Conservation (phyloP, 371 early-diverging fungal species). For the Haplosporangium sp. region DNA sequence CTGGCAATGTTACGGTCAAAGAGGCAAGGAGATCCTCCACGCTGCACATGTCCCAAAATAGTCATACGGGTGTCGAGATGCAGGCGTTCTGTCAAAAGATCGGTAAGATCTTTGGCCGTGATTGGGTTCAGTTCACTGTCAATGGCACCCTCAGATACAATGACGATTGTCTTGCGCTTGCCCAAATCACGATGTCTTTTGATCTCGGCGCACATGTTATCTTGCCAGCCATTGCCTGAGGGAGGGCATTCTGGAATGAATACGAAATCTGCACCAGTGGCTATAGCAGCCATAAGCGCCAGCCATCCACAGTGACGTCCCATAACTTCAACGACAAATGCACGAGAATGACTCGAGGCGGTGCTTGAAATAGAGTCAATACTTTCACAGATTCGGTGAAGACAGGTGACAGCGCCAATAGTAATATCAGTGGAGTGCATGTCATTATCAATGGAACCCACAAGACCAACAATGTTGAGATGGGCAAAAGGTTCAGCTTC, state of each 20-base stretch:
- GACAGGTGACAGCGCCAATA: conserved; percentile 96
- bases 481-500: conserved; percentile 70
- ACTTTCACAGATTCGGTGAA: conserved; percentile 97
- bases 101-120: conserved; percentile 86
- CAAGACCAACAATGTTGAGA: conserved; percentile 96
- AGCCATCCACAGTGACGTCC: conserved; percentile 99
- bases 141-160: conserved; percentile 98
- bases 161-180: conserved; percentile 93
- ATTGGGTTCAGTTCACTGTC: conserved; percentile 93
- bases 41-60: conserved; percentile 98
- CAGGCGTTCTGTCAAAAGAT: conserved; percentile 82
- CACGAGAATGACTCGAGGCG: conserved; percentile 96
- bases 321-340: conserved; percentile 99
- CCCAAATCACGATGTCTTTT: conserved; percentile 84
- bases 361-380: conserved; percentile 96
- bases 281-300: conserved; percentile 97
- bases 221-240: conserved; percentile 87
- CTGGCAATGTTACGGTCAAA: conserved; percentile 96
- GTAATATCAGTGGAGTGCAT: conserved; percentile 97
- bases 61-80: conserved; percentile 96
- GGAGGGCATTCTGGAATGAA: conserved; percentile 98
- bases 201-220: conserved; percentile 82
- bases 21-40: conserved; percentile 97
- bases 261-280: conserved; percentile 96
- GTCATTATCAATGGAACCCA: conserved; percentile 98